Conservation (phyloP, 1,284 basidiomycete species). For the Xanthoconium separans region DNA sequence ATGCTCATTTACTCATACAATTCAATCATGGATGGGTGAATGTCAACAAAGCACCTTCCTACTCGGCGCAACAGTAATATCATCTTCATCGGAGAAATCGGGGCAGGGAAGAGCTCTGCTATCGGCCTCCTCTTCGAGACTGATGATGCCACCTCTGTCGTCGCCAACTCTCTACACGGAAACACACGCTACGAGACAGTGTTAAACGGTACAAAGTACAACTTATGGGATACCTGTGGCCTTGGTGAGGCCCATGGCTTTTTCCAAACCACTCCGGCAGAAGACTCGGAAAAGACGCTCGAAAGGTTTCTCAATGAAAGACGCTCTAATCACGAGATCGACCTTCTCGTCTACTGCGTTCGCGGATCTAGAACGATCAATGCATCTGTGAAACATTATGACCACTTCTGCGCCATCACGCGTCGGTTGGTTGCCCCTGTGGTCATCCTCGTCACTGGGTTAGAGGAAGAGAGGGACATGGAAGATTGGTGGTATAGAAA, state of each 20-base stretch:
- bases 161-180: slow-evolving; percentile 13
- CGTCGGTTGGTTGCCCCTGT: slow-evolving; percentile 27
- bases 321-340: slow-evolving; percentile 16
- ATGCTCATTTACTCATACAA: too few species aligned
- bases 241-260: slow-evolving; percentile 16
- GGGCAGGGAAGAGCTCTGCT: slow-evolving; percentile 30
- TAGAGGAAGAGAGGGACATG: slow-evolving; percentile 22
- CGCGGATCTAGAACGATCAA: slow-evolving; percentile 21
- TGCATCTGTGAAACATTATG: slow-evolving; percentile 21
- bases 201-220: slow-evolving; percentile 11
- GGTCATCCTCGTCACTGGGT: slow-evolving; percentile 23
- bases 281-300: slow-evolving; percentile 15
- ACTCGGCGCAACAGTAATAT: slow-evolving; percentile 6
- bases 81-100: slow-evolving; percentile 29
- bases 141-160: slow-evolving; percentile 11
- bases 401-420: slow-evolving; percentile 23
- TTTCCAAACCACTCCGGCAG: slow-evolving; percentile 8
- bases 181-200: slow-evolving; percentile 11
- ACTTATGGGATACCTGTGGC: slow-evolving; percentile 32
- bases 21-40: too few species aligned
- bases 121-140: slow-evolving; percentile 28
- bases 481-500: slow-evolving; percentile 32
- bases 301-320: slow-evolving; percentile 25
- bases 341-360: slow-evolving; percentile 32
- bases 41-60: too few species aligned